A percentile compares a stretch with the other conserved stretches of the same genome.
Evolutionary conservation across 257 asterid genomes (phyloP).

Genomic region (Lycium barbarum): DNA sequence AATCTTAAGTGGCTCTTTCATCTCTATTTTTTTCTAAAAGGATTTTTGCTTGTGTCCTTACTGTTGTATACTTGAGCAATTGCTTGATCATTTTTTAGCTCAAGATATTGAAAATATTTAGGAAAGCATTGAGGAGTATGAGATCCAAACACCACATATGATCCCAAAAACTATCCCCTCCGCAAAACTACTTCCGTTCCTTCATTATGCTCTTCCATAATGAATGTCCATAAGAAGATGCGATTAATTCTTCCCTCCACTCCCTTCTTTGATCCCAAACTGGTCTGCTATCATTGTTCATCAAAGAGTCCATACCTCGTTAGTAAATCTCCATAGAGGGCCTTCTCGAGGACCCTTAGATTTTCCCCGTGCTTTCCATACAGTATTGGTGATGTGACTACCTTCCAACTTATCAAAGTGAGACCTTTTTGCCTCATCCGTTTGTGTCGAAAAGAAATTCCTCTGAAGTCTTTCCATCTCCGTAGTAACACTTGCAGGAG

Average conservation of each 20-base stretch:
- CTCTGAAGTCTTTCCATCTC: background rate
- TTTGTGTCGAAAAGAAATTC: background rate
- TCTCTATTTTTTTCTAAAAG: background rate
- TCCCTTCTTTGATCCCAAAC: background rate
- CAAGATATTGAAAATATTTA: background rate
- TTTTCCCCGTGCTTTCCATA: background rate
- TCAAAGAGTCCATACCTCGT: background rate
- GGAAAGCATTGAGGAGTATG: background rate
- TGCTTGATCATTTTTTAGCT: background rate
- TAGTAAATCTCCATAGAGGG: background rate
- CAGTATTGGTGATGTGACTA: background rate
- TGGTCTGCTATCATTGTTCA: background rate
- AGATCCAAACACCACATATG: background rate
- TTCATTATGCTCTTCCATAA: background rate
- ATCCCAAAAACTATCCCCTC: background rate
- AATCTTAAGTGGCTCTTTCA: background rate
- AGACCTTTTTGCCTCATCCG: constrained; percentile 2
- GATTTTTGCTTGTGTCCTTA: background rate
- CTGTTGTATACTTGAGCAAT: background rate
- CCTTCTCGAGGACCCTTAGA: background rate
- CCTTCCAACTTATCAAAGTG: background rate
- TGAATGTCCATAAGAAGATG: background rate
- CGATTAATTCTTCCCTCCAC: background rate
- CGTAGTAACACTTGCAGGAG: background rate
- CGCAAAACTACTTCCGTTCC: background rate